Percentiles rank a stretch among this genome's conserved stretches.
Evolutionary conservation across 345 rosid genomes (phyloP).

Genomic region (Citrus sinensis): DVS_A1.0 CM039166.1:20089501-20090000

Average conservation of each 20-base stretch:
- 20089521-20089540: conserved; percentile 80
- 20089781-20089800: conserved; percentile 3
- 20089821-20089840: not conserved
- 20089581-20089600: conserved; percentile 83
- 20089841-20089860: not conserved
- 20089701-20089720: conserved; percentile 85
- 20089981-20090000: not conserved
- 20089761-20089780: conserved; percentile 25
- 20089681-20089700: conserved; percentile 85
- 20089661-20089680: conserved; percentile 66
- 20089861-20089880: not conserved
- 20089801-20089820: not conserved
- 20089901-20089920: not conserved
- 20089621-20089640: conserved; percentile 34
- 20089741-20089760: conserved; percentile 67
- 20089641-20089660: conserved; percentile 41
- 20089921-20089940: not conserved
- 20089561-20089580: conserved; percentile 87
- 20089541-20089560: conserved; percentile 90
- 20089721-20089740: conserved; percentile 56
- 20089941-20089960: not conserved
- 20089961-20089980: not conserved
- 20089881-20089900: not conserved
- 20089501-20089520: conserved; percentile 75
- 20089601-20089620: conserved; percentile 80